phyloP scores from a whole-genome alignment of 495 filamentous ascomycete genomes.

The Penicillium subrubescens region DNA sequence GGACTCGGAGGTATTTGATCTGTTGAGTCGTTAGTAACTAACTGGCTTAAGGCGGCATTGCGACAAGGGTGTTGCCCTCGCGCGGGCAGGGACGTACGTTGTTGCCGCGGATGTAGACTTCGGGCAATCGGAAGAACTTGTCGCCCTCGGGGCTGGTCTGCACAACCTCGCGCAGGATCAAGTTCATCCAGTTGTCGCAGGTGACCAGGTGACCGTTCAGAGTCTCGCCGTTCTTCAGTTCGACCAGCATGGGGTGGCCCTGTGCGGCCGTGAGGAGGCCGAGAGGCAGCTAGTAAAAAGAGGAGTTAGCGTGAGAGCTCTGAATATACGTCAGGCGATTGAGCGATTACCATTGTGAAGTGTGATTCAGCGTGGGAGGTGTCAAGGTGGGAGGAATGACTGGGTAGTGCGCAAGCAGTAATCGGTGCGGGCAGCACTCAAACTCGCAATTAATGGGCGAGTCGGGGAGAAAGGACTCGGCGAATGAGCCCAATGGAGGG shows the following conservation, averaged over 20 bases:
- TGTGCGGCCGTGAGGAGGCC: slow-evolving; percentile 93
- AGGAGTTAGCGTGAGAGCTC: slow-evolving; percentile 11
- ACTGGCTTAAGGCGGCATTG: background rate
- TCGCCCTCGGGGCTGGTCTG: slow-evolving; percentile 95
- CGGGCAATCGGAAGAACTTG: slow-evolving; percentile 84
- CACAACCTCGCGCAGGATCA: slow-evolving; percentile 96
- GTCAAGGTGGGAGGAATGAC: slow-evolving; percentile 17
- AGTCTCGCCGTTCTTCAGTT: slow-evolving; percentile 98
- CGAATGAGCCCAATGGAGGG: slow-evolving; percentile 1
- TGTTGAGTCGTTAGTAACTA: slow-evolving; percentile 35
- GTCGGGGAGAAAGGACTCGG: background rate
- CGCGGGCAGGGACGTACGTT: slow-evolving; percentile 63
- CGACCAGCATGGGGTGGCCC: slow-evolving; percentile 98
- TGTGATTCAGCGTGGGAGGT: slow-evolving; percentile 22
- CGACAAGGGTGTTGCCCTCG: background rate
- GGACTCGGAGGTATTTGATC: slow-evolving; percentile 98
- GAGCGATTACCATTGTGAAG: slow-evolving; percentile 28
- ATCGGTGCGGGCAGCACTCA: slow-evolving; percentile 9
- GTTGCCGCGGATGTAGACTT: slow-evolving; percentile 95
- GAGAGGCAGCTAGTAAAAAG: slow-evolving; percentile 69
- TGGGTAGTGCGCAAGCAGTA: slow-evolving; percentile 4
- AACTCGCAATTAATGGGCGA: background rate
- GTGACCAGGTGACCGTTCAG: slow-evolving; percentile 93
- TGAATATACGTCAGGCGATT: background rate
- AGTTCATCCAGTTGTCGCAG: slow-evolving; percentile 99